phyloP scores from a whole-genome alignment of 192 early-diverging fungal genomes.

The Hyaloraphidium curvatum region DNA sequence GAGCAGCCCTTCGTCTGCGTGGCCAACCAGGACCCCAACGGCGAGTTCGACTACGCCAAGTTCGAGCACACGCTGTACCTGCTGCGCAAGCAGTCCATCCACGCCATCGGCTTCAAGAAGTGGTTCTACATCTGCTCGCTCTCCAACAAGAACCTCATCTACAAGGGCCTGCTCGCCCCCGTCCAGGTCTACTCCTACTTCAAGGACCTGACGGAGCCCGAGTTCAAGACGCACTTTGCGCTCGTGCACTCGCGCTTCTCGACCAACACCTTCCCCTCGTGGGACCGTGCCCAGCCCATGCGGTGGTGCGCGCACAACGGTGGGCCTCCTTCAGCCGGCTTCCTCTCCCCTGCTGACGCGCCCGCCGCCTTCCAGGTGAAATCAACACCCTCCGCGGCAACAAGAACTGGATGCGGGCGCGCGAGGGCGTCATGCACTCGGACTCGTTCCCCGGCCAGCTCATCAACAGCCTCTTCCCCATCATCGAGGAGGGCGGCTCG shows the following conservation, averaged over 20 bases:
- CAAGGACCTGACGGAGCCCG: conserved; percentile 63
- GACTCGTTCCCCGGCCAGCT: conserved; percentile 54
- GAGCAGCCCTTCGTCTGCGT: conserved; percentile 79
- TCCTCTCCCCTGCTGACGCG: neutral
- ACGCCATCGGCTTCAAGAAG: conserved; percentile 62
- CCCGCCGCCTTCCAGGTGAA: conserved; percentile 38
- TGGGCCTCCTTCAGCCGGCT: conserved; percentile 14
- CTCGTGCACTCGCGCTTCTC: conserved; percentile 97
- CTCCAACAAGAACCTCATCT: conserved; percentile 78
- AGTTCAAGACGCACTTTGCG: conserved; percentile 78
- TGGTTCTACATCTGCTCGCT: conserved; percentile 98
- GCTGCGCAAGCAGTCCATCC: conserved; percentile 75
- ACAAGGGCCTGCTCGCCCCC: conserved; percentile 93
- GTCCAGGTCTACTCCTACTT: conserved; percentile 89
- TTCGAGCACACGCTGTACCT: conserved; percentile 80
- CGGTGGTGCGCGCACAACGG: conserved; percentile 96
- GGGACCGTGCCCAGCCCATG: conserved; percentile 99
- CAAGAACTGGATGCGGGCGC: conserved; percentile 99
- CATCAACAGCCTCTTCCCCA: conserved; percentile 69
- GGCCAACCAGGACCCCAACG: conserved; percentile 5
- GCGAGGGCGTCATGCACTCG: conserved; percentile 86
- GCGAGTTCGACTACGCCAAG: conserved; percentile 18
- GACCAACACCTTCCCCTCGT: conserved; percentile 97
- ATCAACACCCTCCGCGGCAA: conserved; percentile 98
- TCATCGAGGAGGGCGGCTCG: conserved; percentile 86